Evolutionary conservation across 2,329 filamentous ascomycete genomes (phyloP).

Genomic region (Scytalidium lignicola): DNA sequence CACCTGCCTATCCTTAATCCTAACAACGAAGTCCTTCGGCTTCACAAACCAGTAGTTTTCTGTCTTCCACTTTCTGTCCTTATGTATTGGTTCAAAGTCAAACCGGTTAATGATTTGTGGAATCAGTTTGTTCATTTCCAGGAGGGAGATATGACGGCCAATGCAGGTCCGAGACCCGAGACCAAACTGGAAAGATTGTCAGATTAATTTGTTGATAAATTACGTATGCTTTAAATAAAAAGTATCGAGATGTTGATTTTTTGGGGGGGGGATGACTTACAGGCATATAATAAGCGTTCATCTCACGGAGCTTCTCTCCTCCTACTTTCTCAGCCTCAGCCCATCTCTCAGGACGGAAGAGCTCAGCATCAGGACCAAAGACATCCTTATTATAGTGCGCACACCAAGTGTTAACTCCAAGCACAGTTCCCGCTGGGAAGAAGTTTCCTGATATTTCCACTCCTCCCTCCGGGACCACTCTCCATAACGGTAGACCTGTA

Average conservation of each 20-base stretch:
- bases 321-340: slow-evolving; percentile 23
- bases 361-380: slow-evolving; percentile 37
- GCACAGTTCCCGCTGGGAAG: slow-evolving; percentile 35
- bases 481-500: slow-evolving; percentile 41
- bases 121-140: slow-evolving; percentile 2
- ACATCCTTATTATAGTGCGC: slow-evolving; percentile 37
- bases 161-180: slow-evolving; percentile 33
- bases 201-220: background rate
- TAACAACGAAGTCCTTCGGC: background rate
- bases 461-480: slow-evolving; percentile 40
- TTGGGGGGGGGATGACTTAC: slow-evolving; percentile 23
- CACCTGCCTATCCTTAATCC: background rate
- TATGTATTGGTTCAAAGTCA: background rate
- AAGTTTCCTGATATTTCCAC: slow-evolving; percentile 34
- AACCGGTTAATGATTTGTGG: slow-evolving; percentile 1
- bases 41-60: slow-evolving; percentile 1
- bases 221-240: too few relatives aligned
- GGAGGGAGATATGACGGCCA: slow-evolving; percentile 13
- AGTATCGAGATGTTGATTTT: too few relatives aligned
- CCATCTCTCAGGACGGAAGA: slow-evolving; percentile 43
- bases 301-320: background rate
- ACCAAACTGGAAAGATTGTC: slow-evolving; percentile 26
- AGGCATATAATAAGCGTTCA: slow-evolving; percentile 30
- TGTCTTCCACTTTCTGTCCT: background rate
- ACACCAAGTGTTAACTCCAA: slow-evolving; percentile 40